A percentile compares a stretch with the other conserved stretches of the same genome.
Conservation (phyloP, 352 stramenopile genomes). For the Stephanocyclus meneghinianus region DNA sequence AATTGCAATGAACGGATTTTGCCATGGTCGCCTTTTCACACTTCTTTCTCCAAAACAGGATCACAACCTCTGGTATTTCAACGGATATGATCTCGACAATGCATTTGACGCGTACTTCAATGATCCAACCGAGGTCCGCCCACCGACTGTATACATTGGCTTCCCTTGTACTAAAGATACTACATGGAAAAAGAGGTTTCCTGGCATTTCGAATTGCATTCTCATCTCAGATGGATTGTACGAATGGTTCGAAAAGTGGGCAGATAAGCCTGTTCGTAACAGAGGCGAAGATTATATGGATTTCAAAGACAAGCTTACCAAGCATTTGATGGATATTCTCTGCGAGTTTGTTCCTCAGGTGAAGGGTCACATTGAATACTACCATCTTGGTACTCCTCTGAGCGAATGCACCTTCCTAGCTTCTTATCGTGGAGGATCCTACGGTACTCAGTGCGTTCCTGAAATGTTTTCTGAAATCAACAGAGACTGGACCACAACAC, state of each 20-base stretch:
- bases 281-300: slow-evolving; percentile 58
- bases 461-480: slow-evolving; percentile 50
- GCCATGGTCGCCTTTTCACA: too few relatives aligned
- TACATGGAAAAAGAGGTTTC: slow-evolving; percentile 61
- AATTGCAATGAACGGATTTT: too few relatives aligned
- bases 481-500: slow-evolving; percentile 64
- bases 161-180: slow-evolving; percentile 65
- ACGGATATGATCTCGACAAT: slow-evolving; percentile 64
- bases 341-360: slow-evolving; percentile 64
- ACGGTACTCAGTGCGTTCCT: slow-evolving; percentile 49
- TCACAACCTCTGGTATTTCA: slow-evolving; percentile 76
- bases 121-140: slow-evolving; percentile 45
- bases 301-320: slow-evolving; percentile 65
- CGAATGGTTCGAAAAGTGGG: slow-evolving; percentile 68
- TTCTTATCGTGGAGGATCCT: slow-evolving; percentile 48
- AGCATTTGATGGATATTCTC: slow-evolving; percentile 64
- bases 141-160: slow-evolving; percentile 53
- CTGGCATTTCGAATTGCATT: slow-evolving; percentile 64
- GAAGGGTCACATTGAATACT: slow-evolving; percentile 61
- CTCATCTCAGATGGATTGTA: slow-evolving; percentile 31
- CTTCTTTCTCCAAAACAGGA: background rate
- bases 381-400: slow-evolving; percentile 60
- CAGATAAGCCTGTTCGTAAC: slow-evolving; percentile 36
- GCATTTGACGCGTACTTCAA: slow-evolving; percentile 63
- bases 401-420: slow-evolving; percentile 56